These are phyloP conservation scores for Starmerella riodocensis DNA, from an alignment of 805 yeast species.

Conservation along the genomic window DNA sequence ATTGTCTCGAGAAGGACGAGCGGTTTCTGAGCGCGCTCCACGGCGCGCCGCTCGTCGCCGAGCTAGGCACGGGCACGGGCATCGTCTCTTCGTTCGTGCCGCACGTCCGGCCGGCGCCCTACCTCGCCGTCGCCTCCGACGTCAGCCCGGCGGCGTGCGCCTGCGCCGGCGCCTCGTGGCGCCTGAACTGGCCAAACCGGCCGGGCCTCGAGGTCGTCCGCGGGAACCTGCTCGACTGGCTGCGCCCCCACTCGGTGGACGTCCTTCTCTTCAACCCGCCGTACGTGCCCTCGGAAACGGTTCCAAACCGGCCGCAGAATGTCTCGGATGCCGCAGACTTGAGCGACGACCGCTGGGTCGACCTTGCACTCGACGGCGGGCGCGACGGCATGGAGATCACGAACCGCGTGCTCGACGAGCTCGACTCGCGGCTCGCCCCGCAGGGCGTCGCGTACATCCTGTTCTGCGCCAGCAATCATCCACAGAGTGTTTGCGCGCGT, in stretches of 20 bases:
- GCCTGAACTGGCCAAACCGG: slow-evolving; percentile 25
- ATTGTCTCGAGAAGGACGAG: slow-evolving; percentile 55
- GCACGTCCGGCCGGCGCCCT: slow-evolving; percentile 40
- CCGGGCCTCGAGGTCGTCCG: slow-evolving; percentile 43
- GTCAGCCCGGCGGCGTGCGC: slow-evolving; percentile 65
- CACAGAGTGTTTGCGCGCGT: slow-evolving; percentile 40
- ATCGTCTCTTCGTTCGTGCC: slow-evolving; percentile 68
- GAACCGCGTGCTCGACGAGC: slow-evolving; percentile 39
- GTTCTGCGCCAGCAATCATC: slow-evolving; percentile 84
- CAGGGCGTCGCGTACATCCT: slow-evolving; percentile 74
- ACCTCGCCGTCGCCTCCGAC: slow-evolving; percentile 55
- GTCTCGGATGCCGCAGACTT: slow-evolving; percentile 24
- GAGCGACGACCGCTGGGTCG: slow-evolving; percentile 56
- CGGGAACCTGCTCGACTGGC: slow-evolving; percentile 33
- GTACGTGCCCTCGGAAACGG: slow-evolving; percentile 75
- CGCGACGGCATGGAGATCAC: slow-evolving; percentile 83
- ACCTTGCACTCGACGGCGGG: slow-evolving; percentile 84
- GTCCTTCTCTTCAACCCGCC: slow-evolving; percentile 87
- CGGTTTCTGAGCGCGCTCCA: slow-evolving; percentile 23
- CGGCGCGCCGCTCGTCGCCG: slow-evolving; percentile 46
- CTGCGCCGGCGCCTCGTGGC: slow-evolving; percentile 37
- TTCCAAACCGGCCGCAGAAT: slow-evolving; percentile 45
- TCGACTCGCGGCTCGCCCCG: slow-evolving; percentile 40
- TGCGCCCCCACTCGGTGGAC: slow-evolving; percentile 39
- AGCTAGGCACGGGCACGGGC: slow-evolving; percentile 89